Conservation (phyloP, 306 rosid genomes). For the Boehmeria nivea region DNA sequence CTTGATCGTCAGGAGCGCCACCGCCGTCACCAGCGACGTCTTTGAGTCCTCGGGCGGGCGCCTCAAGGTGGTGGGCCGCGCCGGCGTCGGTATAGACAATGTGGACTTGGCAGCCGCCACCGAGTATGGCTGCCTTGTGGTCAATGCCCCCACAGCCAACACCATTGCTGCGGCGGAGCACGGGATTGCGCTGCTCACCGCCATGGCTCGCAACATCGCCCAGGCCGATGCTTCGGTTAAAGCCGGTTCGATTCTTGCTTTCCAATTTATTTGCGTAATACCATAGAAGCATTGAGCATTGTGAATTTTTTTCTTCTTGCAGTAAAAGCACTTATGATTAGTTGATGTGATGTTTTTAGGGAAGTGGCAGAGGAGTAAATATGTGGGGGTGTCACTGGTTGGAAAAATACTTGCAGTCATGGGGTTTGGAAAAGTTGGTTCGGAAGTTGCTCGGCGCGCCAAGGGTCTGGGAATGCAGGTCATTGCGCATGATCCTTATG, state of each 20-base stretch:
- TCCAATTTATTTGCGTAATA: not conserved
- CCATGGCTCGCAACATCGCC: constrained; percentile 66
- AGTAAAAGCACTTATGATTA: too few relatives aligned
- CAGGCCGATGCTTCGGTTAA: constrained; percentile 63
- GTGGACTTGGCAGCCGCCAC: constrained; percentile 74
- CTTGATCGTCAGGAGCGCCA: constrained; percentile 54
- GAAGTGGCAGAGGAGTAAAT: constrained; percentile 57
- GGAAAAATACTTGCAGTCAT: constrained; percentile 65
- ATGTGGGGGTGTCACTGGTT: constrained; percentile 57
- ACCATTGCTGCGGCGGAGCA: constrained; percentile 71
- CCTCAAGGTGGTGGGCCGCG: constrained; percentile 65
- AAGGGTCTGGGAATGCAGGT: constrained; percentile 73
- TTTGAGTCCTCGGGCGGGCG: constrained; percentile 53
- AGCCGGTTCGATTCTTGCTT: constrained; percentile 32
- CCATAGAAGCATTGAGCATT: too few relatives aligned
- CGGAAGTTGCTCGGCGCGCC: constrained; percentile 71
- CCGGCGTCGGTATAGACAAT: constrained; percentile 71
- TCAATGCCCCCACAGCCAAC: constrained; percentile 65
- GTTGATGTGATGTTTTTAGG: constrained; percentile 37
- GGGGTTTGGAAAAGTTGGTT: constrained; percentile 74
- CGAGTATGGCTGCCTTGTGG: constrained; percentile 63
- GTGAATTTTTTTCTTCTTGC: too few relatives aligned
- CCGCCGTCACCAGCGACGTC: constrained; percentile 55
- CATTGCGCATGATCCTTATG: constrained; percentile 63
- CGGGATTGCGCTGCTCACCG: constrained; percentile 54